phyloP scores from a whole-genome alignment of 2,329 filamentous ascomycete species.

The Gnomoniopsis smithogilvyi region DNA sequence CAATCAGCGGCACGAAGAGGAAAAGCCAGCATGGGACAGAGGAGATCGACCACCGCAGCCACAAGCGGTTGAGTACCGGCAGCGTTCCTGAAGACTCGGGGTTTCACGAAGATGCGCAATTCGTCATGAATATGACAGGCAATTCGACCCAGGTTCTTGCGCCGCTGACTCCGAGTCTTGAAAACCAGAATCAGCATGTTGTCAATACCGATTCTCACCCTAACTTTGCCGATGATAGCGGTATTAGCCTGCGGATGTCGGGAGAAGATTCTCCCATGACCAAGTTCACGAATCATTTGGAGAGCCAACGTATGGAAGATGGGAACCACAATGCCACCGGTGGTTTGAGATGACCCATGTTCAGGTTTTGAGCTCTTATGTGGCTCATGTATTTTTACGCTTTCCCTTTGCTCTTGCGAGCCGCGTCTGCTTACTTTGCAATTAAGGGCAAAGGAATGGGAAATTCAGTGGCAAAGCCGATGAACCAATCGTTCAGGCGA shows the following conservation, averaged over 20 bases:
- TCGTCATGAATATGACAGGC: constrained; percentile 40
- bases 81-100: constrained; percentile 40
- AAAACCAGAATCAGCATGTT: constrained; percentile 41
- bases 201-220: constrained; percentile 40
- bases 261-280: constrained; percentile 62
- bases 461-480: not conserved
- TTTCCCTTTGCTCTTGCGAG: not conserved
- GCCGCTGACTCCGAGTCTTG: constrained; percentile 44
- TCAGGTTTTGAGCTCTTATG: constrained; percentile 17
- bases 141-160: constrained; percentile 49
- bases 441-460: not conserved
- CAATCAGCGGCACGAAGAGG: constrained; percentile 22
- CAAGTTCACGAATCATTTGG: constrained; percentile 45
- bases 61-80: constrained; percentile 35
- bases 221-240: constrained; percentile 64
- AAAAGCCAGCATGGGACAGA: constrained; percentile 1
- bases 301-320: constrained; percentile 10
- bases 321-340: constrained; percentile 7
- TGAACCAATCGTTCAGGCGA: not conserved
- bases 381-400: not conserved
- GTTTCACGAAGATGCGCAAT: constrained; percentile 3
- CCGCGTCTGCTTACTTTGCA: not conserved
- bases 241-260: constrained; percentile 67
- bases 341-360: constrained; percentile 7
- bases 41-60: constrained; percentile 7